Base-by-base conservation (phyloP, 2,329 filamentous ascomycete species). In the Macrophomina phaseolina region DNA sequence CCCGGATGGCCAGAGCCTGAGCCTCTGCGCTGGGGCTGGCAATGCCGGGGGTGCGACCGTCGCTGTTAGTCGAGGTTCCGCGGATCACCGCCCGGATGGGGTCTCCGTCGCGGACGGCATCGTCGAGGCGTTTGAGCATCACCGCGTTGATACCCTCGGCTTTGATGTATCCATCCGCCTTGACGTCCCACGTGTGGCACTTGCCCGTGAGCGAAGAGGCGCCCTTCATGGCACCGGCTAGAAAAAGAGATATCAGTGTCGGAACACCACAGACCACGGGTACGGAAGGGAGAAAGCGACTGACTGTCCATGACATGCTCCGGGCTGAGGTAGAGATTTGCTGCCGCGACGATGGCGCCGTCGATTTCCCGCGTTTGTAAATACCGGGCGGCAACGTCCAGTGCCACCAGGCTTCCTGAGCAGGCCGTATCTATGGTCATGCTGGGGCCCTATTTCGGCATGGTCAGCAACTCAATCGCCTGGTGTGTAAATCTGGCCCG, bases 341-440 rank as follows among this genome's bases (percentile, higher is more conserved):
- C 8, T 49, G n/a, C 7, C 18, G 46, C 46, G 5, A 11, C 16
- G n/a, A 9, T 49, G 8, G 7, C 16, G 16, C 14, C 46, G 16
- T 6, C 5, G 46, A 49, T 18, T 18, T 23, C n/a, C 46, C 46
- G 46, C 28, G 68, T 30, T 7, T 28, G n/a, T 0, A 38, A 12
- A 12, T 12, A 72, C 42, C 75, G 73, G 60, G 73, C 74, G 5
- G 73, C 75, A 12, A 67, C 65, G 52, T 77, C 72, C 1, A 76
- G 28, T 0, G 73, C 73, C 2, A 72, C 69, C 30, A 77, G 60
- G 32, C 65, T 69, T 9, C 70, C 72, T 6, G 74, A 76, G 55
- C 75, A 77, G 2, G 75, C 75, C 6, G 75, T 77, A 45, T 77
- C 75, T 0, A 77, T 52, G 0, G 74, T 75, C n/a, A 73, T 69